Conservation (phyloP, 2,329 filamentous ascomycete genomes). For the Aspergillus arachidicola region DNA sequence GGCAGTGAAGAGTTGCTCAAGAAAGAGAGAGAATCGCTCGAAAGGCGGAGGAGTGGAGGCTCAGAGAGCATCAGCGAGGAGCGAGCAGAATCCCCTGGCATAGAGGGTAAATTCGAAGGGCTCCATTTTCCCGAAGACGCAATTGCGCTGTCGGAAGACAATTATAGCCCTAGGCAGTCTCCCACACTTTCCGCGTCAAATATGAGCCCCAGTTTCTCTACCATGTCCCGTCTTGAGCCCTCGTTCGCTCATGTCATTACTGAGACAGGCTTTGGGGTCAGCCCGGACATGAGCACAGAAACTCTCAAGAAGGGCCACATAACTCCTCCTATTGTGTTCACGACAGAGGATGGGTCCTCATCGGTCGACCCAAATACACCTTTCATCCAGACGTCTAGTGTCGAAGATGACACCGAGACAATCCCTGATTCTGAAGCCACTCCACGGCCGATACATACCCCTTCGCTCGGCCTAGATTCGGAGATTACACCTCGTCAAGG, state of each 20-base stretch:
- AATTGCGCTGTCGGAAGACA: slow-evolving; percentile 32
- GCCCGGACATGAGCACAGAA: slow-evolving; percentile 10
- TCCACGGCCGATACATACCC: slow-evolving; percentile 35
- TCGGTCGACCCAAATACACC: slow-evolving; percentile 21
- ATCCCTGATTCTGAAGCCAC: slow-evolving; percentile 36
- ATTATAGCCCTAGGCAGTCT: slow-evolving; percentile 26
- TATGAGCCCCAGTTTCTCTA: slow-evolving; percentile 9
- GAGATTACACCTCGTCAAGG: slow-evolving; percentile 31
- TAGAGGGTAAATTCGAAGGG: slow-evolving; percentile 37
- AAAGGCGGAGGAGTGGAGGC: slow-evolving; percentile 27
- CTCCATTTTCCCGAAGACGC: slow-evolving; percentile 40
- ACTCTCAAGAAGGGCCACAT: slow-evolving; percentile 29
- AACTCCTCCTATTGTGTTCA: slow-evolving; percentile 33
- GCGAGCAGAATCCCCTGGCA: slow-evolving; percentile 24
- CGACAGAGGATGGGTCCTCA: background rate
- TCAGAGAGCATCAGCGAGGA: slow-evolving; percentile 27
- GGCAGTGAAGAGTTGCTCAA: slow-evolving; percentile 44
- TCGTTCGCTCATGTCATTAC: slow-evolving; percentile 15
- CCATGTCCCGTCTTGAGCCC: slow-evolving; percentile 9
- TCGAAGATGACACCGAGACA: slow-evolving; percentile 24
- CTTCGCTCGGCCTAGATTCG: slow-evolving; percentile 27
- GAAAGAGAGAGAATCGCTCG: slow-evolving; percentile 38
- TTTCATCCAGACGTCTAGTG: slow-evolving; percentile 22
- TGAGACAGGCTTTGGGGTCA: slow-evolving; percentile 8
- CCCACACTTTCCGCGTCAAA: slow-evolving; percentile 20